Base-by-base conservation (phyloP, 2,329 filamentous ascomycete species). In the Blastomyces silverae region DNA sequence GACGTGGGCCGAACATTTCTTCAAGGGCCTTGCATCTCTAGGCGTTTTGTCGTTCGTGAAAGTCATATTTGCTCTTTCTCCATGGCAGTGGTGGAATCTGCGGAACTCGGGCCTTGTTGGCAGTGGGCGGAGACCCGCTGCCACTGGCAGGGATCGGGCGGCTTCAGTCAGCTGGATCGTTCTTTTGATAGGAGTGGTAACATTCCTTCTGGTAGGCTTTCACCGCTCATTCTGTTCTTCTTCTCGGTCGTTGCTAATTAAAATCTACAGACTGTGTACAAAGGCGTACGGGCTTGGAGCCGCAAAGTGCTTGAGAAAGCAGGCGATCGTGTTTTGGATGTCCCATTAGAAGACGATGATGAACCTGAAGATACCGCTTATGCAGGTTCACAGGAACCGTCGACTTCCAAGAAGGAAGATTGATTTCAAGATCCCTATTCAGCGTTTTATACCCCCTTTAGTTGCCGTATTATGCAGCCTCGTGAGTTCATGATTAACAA, bases 1-100 rank as follows among this genome's bases (percentile, higher is more conserved):
- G 1, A 85, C 86, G 1, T 97, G 93, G 93, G 71, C 81, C 7
- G 86, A 90, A 70, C 94, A 99, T 74, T 94, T 97, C 70, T 68
- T 89, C 65, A 97, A 97, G 76, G 94, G 94, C 0, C 82, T 97
- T 69, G 88, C 93, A n/a, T 93, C 91, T 5, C 83, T 97, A 61
- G 94, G 94, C 8, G 79, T 97, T 7, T 79, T 97, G 22, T 92
- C 93, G 0, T 89, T 96, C 66, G 75, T 92, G 64, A 96, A 96
- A 77, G 88, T 89, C 37, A 81, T 95, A 62, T 78, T 95, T 61
- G 84, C 87, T 20, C 81, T 92, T 73, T 88, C 85, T 17, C 85
- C 93, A 1, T 92, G 87, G 79, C 84, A 91, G 63, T 91, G 88
- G 84, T 89, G 87, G 81, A 89, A 90, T 72, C 73, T 95, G 58